A percentile compares a stretch with the other conserved stretches of the same genome.
phyloP scores from a whole-genome alignment of 2,329 filamentous ascomycete species.

The Tothia fuscella region DNA sequence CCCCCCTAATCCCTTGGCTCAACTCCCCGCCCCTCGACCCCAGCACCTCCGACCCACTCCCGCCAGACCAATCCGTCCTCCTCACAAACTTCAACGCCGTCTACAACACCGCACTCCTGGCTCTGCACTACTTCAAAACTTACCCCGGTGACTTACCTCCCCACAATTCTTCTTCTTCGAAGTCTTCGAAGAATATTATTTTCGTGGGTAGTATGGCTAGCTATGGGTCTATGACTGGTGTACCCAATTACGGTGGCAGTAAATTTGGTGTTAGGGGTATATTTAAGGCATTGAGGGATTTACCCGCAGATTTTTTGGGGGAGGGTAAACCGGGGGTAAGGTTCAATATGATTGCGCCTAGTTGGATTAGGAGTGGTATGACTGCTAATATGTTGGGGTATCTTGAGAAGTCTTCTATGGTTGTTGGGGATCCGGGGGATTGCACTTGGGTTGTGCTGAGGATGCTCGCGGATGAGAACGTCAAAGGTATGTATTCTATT shows the following conservation, averaged over 20 bases:
- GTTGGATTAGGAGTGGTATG: conserved; percentile 3
- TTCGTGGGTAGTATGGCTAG: conserved; percentile 18
- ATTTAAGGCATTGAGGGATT: conserved; percentile 16
- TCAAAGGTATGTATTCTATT: neutral
- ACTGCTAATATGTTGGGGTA: neutral
- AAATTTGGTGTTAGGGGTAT: conserved; percentile 21
- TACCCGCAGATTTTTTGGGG: neutral
- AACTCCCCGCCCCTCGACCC: neutral
- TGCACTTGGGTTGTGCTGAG: conserved; percentile 4
- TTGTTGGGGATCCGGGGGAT: neutral
- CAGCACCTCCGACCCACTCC: conserved; percentile 13
- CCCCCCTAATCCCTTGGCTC: neutral
- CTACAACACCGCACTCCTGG: conserved; percentile 15
- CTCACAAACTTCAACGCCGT: conserved; percentile 15
- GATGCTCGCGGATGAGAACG: conserved; percentile 2
- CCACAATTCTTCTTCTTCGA: neutral
- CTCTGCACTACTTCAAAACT: conserved; percentile 22
- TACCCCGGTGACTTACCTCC: neutral
- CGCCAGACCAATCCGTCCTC: conserved; percentile 15
- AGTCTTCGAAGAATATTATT: conserved; percentile 14
- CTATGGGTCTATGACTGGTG: conserved; percentile 17
- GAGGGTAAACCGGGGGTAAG: neutral
- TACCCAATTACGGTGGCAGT: conserved; percentile 18
- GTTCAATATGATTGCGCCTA: conserved; percentile 6
- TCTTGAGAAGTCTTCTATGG: neutral